Conservation (phyloP, 805 yeast genomes). For the Candida schatavii region DNA sequence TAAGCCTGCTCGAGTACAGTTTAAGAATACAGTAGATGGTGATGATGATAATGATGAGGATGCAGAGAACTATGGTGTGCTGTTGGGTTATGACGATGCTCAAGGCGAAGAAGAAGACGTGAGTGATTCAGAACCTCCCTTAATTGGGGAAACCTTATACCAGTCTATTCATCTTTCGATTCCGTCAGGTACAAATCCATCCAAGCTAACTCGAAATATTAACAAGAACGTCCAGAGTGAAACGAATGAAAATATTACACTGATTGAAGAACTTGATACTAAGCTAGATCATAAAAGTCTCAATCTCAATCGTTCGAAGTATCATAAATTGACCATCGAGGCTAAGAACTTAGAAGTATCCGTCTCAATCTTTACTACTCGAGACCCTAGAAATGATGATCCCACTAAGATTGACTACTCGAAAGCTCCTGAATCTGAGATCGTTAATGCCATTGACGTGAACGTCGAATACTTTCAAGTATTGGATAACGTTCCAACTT, state of each 20-base stretch:
- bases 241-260: slow-evolving; percentile 8
- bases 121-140: slow-evolving; percentile 1
- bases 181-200: slow-evolving; percentile 47
- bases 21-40: slow-evolving; percentile 12
- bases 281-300: slow-evolving; percentile 35
- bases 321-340: slow-evolving; percentile 58
- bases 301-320: slow-evolving; percentile 61
- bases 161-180: slow-evolving; percentile 75
- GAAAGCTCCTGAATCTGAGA: slow-evolving; percentile 30
- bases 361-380: slow-evolving; percentile 43
- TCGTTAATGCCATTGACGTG: slow-evolving; percentile 49
- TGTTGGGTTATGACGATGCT: slow-evolving; percentile 8
- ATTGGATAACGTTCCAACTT: slow-evolving; percentile 75
- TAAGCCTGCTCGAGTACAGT: slow-evolving; percentile 5
- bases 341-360: slow-evolving; percentile 50
- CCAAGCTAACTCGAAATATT: slow-evolving; percentile 48
- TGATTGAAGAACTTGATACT: slow-evolving; percentile 5
- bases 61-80: slow-evolving; percentile 4
- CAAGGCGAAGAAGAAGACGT: slow-evolving; percentile 5
- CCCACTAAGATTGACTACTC: slow-evolving; percentile 20
- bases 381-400: slow-evolving; percentile 42
- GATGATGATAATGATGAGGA: slow-evolving; percentile 2
- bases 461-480: slow-evolving; percentile 55
- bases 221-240: slow-evolving; percentile 40
- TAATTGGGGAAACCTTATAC: slow-evolving; percentile 62